Percentiles rank a stretch among this genome's conserved stretches.
phyloP scores from a whole-genome alignment of 345 rosid genomes.

The Psidium guajava region DNA sequence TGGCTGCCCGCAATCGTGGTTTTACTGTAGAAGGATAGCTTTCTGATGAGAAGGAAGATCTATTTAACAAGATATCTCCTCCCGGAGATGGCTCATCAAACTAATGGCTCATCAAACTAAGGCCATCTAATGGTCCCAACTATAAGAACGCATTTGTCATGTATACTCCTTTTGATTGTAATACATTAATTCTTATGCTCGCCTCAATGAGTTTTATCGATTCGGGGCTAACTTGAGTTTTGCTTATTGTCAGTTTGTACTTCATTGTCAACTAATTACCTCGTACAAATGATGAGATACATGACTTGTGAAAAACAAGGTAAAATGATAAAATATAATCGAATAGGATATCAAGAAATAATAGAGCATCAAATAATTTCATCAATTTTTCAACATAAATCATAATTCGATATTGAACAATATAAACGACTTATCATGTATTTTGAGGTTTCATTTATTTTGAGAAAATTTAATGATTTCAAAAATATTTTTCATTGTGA shows the following conservation, averaged over 20 bases:
- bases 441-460: no score
- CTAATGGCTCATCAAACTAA: not conserved
- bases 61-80: no score
- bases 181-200: not conserved
- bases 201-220: not conserved
- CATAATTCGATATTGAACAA: accelerated
- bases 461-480: no score
- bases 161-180: accelerated
- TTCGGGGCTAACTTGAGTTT: no score
- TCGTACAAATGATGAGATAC: no score
- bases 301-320: not conserved
- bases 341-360: accelerated
- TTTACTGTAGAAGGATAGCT: not conserved
- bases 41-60: no score
- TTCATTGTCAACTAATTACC: no score
- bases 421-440: not conserved
- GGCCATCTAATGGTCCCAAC: not conserved
- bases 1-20: not conserved
- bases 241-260: no score
- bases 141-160: not conserved
- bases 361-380: accelerated
- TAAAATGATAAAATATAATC: accelerated
- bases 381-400: accelerated
- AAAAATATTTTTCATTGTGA: no score
- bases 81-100: not conserved